Base-by-base conservation (phyloP, 768 basidiomycete species). In the Rhodotorula paludigena region DNA sequence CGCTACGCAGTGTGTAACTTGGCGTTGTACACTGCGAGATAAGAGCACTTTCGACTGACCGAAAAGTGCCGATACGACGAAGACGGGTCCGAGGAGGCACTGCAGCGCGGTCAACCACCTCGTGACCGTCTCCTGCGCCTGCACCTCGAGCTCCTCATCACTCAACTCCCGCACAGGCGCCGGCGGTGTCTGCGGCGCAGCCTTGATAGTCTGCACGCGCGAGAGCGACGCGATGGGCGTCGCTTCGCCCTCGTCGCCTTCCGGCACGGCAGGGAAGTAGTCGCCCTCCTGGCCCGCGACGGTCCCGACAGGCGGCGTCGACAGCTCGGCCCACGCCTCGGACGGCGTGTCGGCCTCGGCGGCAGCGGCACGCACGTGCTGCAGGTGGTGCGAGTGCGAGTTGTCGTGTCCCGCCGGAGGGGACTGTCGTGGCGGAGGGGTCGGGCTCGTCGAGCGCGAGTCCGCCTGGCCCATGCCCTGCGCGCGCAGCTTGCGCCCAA, bases 71-170 rank as follows among this genome's bases (percentile, higher is more conserved):
- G 78, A 79, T 21, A 84, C 83, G 67, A 85, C 87, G 76, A 93
- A 91, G 58, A 90, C 64, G 1, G 94, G 92, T 0, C 89, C 92
- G 5, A 90, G 76, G 7, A 85, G 80, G 77, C 89, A 94, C 74
- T 99, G 94, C 7, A 82, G 81, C 30, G 89, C 88, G 78, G 86
- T 90, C 44, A 98, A 79, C 86, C 88, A 91, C 78, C 91, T 76
- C 60, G 79, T 77, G 60, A 80, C 78, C 15, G 72, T 44, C 32
- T 73, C 71, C 48, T 74, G 75, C 21, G 64, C 69, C 30, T 21
- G 16, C 33, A 38, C 47, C 18, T 61, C 53, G 44, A 62, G 32
- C 30, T 72, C 70, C 21, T 54, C 70, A 25, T 66, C 57, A 36
- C 23, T 66, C 52, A 28, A 28, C 62, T 33, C 41, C 25, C 25